Evolutionary conservation across 2,329 filamentous ascomycete species (phyloP).

Genomic region (Ramichloridium luteum): DNA sequence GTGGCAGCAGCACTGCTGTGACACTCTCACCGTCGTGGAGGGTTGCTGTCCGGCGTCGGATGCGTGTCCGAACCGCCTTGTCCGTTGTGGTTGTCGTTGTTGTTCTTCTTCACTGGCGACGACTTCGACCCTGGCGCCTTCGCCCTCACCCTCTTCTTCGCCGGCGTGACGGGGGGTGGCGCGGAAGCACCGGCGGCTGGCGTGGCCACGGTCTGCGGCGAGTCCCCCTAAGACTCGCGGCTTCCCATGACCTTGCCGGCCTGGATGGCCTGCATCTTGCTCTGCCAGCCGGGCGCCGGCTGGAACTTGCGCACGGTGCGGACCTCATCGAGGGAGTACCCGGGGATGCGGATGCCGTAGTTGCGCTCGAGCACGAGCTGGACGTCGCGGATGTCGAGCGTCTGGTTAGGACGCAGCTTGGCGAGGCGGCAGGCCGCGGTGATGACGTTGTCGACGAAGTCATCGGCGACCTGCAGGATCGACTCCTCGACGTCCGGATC

Average conservation of each 20-base stretch:
- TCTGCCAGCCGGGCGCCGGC: slow-evolving; percentile 77
- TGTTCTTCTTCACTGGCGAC: too few species aligned
- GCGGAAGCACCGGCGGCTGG: too few species aligned
- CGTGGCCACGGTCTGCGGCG: too few species aligned
- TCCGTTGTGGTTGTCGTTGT: too few species aligned
- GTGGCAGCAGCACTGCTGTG: too few species aligned
- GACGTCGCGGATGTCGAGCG: slow-evolving; percentile 65
- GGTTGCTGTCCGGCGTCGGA: too few species aligned
- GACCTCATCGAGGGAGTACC: slow-evolving; percentile 87
- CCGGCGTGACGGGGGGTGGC: too few species aligned
- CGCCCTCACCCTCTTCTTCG: too few species aligned
- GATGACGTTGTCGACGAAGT: slow-evolving; percentile 87
- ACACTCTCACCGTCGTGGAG: too few species aligned
- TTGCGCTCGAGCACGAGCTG: slow-evolving; percentile 47
- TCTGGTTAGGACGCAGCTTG: slow-evolving; percentile 81
- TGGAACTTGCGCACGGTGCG: slow-evolving; percentile 89
- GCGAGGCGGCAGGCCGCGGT: slow-evolving; percentile 78
- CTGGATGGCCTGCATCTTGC: slow-evolving; percentile 94
- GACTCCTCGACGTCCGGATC: slow-evolving; percentile 95
- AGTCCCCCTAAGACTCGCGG: slow-evolving; percentile 13
- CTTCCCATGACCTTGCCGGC: slow-evolving; percentile 64
- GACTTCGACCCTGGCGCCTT: too few species aligned
- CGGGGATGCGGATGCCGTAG: slow-evolving; percentile 71
- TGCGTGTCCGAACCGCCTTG: too few species aligned
- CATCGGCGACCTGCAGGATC: slow-evolving; percentile 78